phyloP scores from a whole-genome alignment of 805 yeast species.

The Kodamaea hsintzibuensis region DNA sequence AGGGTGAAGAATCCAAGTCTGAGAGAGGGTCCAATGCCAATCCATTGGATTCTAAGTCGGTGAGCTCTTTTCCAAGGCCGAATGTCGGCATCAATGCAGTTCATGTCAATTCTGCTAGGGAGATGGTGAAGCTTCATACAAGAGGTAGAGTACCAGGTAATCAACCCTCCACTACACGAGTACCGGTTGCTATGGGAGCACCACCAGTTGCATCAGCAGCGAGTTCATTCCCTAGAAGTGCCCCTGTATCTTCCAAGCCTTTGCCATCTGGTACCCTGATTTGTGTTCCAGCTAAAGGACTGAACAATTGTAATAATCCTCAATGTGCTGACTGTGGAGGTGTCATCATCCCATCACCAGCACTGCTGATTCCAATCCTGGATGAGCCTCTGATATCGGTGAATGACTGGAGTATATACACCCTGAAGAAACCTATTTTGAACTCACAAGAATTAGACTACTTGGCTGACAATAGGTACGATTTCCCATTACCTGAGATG shows the following conservation, averaged over 20 bases:
- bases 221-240: conserved; percentile 4
- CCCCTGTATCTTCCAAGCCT: background rate
- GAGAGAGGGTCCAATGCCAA: background rate
- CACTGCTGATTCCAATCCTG: conserved; percentile 58
- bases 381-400: conserved; percentile 72
- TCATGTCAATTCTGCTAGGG: conserved; percentile 62
- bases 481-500: conserved; percentile 95
- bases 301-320: conserved; percentile 39
- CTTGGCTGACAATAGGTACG: conserved; percentile 56
- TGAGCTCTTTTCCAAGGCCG: background rate
- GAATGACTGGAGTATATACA: conserved; percentile 73
- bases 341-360: conserved; percentile 78
- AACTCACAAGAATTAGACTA: conserved; percentile 71
- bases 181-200: conserved; percentile 6
- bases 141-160: conserved; percentile 35
- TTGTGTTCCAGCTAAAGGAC: conserved; percentile 46
- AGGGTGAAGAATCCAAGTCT: background rate
- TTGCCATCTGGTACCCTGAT: conserved; percentile 12
- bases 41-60: background rate
- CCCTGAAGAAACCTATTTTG: conserved; percentile 75
- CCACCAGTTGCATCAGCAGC: background rate
- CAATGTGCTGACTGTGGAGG: conserved; percentile 67
- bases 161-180: background rate
- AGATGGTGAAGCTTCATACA: conserved; percentile 55
- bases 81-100: conserved; percentile 50